Percentiles rank a stretch among this genome's conserved stretches.
Conservation (phyloP, 2,329 filamentous ascomycete species). For the Ophiosphaerella korrae region DNA sequence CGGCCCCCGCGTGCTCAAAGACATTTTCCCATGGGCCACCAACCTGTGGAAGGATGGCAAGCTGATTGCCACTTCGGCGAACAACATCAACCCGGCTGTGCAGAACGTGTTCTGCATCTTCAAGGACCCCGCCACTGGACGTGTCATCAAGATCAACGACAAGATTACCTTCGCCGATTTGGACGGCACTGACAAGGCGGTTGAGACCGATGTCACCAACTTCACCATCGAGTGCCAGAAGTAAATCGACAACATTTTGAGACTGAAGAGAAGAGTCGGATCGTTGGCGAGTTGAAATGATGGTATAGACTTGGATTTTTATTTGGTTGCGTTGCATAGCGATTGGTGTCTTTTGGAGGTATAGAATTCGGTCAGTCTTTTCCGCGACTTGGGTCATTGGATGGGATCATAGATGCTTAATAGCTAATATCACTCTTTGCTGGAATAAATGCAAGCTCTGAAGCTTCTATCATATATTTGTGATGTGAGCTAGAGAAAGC, state of each 20-base stretch:
- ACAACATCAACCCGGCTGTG: constrained; percentile 15
- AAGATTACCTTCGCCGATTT: constrained; percentile 20
- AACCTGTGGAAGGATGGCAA: constrained; percentile 11
- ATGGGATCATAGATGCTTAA: too few relatives aligned
- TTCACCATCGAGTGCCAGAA: constrained; percentile 19
- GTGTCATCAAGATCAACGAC: constrained; percentile 14
- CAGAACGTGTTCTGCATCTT: constrained; percentile 14
- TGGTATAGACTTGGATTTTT: not conserved
- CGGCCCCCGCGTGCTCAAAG: constrained; percentile 8
- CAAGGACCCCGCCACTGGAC: constrained; percentile 2
- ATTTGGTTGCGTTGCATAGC: constrained; percentile 1
- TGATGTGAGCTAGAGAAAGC: too few relatives aligned
- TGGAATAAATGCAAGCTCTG: too few relatives aligned
- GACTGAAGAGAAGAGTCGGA: too few relatives aligned
- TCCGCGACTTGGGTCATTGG: too few relatives aligned
- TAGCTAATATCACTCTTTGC: too few relatives aligned
- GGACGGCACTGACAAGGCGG: constrained; percentile 13
- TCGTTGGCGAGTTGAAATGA: not conserved
- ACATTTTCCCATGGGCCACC: constrained; percentile 15
- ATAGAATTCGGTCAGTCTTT: not conserved
- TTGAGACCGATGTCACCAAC: constrained; percentile 21
- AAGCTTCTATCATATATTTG: too few relatives aligned
- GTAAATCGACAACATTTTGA: not conserved
- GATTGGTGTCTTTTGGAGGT: constrained; percentile 2
- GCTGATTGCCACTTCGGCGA: constrained; percentile 21